Evolutionary conservation across 805 yeast species (phyloP), one percentile per base, ranked within the genome.

Genomic region (Yamadazyma tumulicola): DNA sequence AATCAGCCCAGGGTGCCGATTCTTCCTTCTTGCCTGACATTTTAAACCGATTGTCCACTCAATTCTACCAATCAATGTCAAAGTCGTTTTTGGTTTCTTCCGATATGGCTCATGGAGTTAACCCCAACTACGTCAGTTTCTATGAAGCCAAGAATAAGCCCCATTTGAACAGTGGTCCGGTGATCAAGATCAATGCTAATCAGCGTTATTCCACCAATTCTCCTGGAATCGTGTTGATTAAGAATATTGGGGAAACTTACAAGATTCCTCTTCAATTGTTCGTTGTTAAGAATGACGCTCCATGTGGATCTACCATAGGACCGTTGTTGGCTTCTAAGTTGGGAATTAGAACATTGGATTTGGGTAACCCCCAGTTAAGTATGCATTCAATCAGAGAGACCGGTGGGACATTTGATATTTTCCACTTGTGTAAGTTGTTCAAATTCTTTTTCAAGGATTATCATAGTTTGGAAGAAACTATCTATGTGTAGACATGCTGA

Each of bases 31-130:
- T 91, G 35, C 93, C 93, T 15, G 84, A 87, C 47, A 71, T 86
- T 22, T 57, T 89, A 34, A 75, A 74, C 41, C 75, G 97, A 52
- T 59, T 89, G 29, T 73, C 88, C 1, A 55, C 79, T 1, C 18
- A 22, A 11, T 43, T 28, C 22, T 38, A 29, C 31, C 29, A 35
- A 11, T 19, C 45, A 2, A 70, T 79, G 62, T 72, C 89, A 6
- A 81, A 81, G 55, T 87, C 97, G 1, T 89, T 93, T 59, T 73
- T 91, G 47, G 59, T 93, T 29, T 89, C 97, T 0, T 85, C 96
- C 0, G 98, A 91, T 57, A 93, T 88, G 79, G 96, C 97, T 1
- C 98, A 91, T 55, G 97, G 96, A 20, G 83, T 91, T 24, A 96
- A 91, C 58, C 98, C 98, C 38, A 91, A 91, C 59, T 91, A 91